phyloP scores from a whole-genome alignment of 176 grass and related monocot species.

The Phoenix roebelenii region DNA sequence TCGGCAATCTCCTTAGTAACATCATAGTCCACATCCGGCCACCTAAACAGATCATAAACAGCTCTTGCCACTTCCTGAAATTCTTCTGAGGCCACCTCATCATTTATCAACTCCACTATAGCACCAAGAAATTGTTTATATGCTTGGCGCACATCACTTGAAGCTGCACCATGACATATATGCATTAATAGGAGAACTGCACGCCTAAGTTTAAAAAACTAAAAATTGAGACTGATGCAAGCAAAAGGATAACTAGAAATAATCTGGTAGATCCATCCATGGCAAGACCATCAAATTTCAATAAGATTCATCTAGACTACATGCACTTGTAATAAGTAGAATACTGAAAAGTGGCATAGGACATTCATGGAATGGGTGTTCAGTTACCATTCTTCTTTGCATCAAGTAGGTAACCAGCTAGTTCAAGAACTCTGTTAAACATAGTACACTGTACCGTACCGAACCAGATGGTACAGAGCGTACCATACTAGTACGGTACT shows the following conservation, averaged over 20 bases:
- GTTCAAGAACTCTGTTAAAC: no score
- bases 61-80: constrained; percentile 52
- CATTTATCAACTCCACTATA: constrained; percentile 68
- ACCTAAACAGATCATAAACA: constrained; percentile 52
- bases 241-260: not conserved
- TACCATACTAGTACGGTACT: no score
- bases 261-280: no score
- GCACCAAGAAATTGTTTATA: constrained; percentile 76
- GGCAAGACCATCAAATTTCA: no score
- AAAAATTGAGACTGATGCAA: not conserved
- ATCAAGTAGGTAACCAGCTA: no score
- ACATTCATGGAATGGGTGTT: no score
- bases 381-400: no score
- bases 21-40: constrained; percentile 22
- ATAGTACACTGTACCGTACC: no score
- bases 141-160: constrained; percentile 60
- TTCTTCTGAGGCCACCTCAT: constrained; percentile 72
- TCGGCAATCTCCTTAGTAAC: constrained; percentile 3
- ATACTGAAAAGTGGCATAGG: no score
- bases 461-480: no score
- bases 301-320: no score
- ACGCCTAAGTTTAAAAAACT: constrained; percentile 2
- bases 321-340: no score
- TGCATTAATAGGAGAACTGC: constrained; percentile 16
- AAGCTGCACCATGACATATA: constrained; percentile 33